Evolutionary conservation across 371 early-diverging fungal species (phyloP), one percentile per base, ranked within the genome.

Genomic region (Mucor irregularis): DNA sequence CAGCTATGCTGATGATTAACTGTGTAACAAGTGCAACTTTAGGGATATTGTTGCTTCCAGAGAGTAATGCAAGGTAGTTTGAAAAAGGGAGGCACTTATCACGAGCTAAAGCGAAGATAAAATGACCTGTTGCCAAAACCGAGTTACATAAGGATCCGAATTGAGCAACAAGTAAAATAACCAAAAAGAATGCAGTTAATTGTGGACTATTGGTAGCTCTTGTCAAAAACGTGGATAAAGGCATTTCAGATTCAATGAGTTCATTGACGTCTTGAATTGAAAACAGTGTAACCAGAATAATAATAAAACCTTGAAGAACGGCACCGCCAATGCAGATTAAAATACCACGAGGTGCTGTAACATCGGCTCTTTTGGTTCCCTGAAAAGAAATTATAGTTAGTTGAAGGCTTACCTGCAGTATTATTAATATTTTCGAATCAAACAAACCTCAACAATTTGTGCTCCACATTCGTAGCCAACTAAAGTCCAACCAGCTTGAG

Each of bases 281-380:
- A 43, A 77, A 73, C 17, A 77, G 50, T 8, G 60, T 63, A 2
- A 68, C 37, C 11, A 73, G 49, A 48, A 71, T 73, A 11, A 77
- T 39, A 21, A 59, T 54, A 35, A 71, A 47, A 3, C 71, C 71
- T 60, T 73, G 74, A 19, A 69, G 7, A 28, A 71, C 49, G 13
- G 74, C 66, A 39, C 60, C 56, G 10, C 38, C 26, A 5, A 76
- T 62, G 33, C 68, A 67, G 11, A 70, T 56, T 13, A 76, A 35
- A 28, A 76, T 73, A 16, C 77, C 77, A 1, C 70, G 64, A 14
- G 78, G 78, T 9, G 72, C 78, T 19, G 72, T 71, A 13, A 58
- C 42, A 44, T 64, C 71, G 5, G 72, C 70, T 25, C 64, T 65
- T 39, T 68, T 59, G 3, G 78, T 71, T 13, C 73, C 78, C 58